phyloP scores from a whole-genome alignment of 768 basidiomycete species.

The Tephrocybe sp. region DNA sequence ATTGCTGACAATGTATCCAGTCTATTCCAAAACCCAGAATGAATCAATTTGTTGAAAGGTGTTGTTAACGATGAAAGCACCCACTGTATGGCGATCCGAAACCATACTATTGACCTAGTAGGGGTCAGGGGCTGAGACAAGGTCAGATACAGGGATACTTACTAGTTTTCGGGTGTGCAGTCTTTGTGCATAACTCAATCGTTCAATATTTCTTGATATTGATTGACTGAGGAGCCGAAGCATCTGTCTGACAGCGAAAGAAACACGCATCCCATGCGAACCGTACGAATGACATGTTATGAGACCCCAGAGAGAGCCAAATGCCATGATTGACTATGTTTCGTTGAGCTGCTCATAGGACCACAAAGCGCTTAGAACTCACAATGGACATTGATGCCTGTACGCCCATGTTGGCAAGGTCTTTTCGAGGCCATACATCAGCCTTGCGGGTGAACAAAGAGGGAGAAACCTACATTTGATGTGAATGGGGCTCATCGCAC shows the following conservation, averaged over 20 bases:
- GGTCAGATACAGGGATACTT: neutral
- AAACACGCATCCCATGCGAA: constrained; percentile 76
- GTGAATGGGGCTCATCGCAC: constrained; percentile 89
- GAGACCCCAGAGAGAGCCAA: constrained; percentile 78
- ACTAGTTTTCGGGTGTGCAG: constrained; percentile 78
- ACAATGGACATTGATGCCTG: constrained; percentile 86
- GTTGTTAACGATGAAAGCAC: constrained; percentile 3
- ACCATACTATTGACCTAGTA: constrained; percentile 69
- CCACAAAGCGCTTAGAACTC: constrained; percentile 3
- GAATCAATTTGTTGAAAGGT: neutral
- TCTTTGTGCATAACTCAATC: constrained; percentile 74
- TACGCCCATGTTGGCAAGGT: constrained; percentile 80
- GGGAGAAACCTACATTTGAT: constrained; percentile 53
- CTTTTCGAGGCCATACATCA: constrained; percentile 31
- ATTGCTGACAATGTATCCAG: constrained; percentile 78
- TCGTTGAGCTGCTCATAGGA: neutral
- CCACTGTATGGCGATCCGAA: constrained; percentile 60
- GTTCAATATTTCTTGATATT: constrained; percentile 77
- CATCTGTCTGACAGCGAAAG: constrained; percentile 84
- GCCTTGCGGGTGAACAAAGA: neutral
- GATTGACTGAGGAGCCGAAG: constrained; percentile 76
- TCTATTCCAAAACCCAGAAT: constrained; percentile 26
- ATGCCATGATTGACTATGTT: constrained; percentile 73
- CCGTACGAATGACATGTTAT: constrained; percentile 82
- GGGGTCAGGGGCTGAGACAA: constrained; percentile 5